phyloP scores from a whole-genome alignment of 1,284 basidiomycete genomes.

The Ganoderma meredithae region DNA sequence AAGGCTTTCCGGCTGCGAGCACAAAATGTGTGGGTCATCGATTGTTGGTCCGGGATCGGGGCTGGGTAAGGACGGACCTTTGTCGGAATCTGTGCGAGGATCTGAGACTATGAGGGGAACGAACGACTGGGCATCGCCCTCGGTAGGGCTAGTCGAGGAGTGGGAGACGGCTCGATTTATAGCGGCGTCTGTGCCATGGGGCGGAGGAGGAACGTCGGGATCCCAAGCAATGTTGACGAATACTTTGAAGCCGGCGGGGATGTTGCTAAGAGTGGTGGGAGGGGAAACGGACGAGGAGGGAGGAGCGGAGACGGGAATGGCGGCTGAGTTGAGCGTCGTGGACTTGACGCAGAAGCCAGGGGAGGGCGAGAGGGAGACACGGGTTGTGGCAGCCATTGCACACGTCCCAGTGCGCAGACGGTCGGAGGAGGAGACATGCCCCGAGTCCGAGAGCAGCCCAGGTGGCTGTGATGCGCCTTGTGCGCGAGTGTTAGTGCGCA shows the following conservation, averaged over 20 bases:
- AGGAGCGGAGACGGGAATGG: conserved; percentile 43
- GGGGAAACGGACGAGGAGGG: conserved; percentile 34
- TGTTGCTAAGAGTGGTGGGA: conserved; percentile 37
- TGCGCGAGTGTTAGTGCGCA: not conserved
- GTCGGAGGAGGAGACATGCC: not conserved
- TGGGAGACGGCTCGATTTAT: conserved; percentile 59
- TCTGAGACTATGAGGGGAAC: conserved; percentile 79
- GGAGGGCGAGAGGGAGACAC: conserved; percentile 56
- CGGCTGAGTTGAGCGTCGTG: conserved; percentile 47
- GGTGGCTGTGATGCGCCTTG: not conserved
- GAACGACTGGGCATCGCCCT: conserved; percentile 57
- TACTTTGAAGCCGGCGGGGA: conserved; percentile 63
- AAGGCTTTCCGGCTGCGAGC: conserved; percentile 65
- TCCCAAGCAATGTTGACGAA: conserved; percentile 81
- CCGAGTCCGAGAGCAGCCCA: not conserved
- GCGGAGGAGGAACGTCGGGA: conserved; percentile 68
- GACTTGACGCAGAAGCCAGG: conserved; percentile 72
- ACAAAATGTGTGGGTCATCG: not conserved
- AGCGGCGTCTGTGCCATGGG: conserved; percentile 59
- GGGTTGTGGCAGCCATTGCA: conserved; percentile 30
- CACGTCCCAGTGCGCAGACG: not conserved
- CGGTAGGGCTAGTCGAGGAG: conserved; percentile 16
- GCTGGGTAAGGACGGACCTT: conserved; percentile 53
- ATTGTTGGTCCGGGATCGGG: not conserved
- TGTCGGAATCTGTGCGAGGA: conserved; percentile 67